Base-by-base conservation (phyloP, 176 grass and related monocot genomes). In the Areca catechu region DNA sequence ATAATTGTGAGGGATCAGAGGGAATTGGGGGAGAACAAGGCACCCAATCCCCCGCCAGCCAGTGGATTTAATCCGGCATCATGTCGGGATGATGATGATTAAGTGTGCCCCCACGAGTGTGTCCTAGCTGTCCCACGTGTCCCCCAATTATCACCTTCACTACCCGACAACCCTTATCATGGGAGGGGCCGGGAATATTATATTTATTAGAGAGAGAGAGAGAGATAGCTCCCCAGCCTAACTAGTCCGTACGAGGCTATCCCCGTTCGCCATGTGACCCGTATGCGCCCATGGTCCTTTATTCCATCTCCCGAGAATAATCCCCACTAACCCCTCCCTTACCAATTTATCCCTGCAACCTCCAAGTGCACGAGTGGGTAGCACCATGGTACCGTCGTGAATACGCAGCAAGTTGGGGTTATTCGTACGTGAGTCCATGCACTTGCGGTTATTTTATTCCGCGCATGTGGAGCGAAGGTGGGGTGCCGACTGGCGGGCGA, bases 81-180 rank as follows among this genome's bases (percentile, higher is more conserved):
- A n/a, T 68, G 65, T 68, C 51, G 51, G 52, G 0, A 19, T 7
- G 12, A 30, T 47, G 52, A 68, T 68, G 65, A 47, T 68, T 55
- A 68, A 18, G 49, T 34, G 23, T 67, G 64, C 23, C 18, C 64
- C 49, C 64, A 67, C 50, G 64, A 67, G 17, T 54, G 51, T 18
- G 24, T 15, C 51, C 65, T 68, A 56, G 64, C 50, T 67, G 64
- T 67, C 65, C 65, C 65, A 67, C 49, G 64, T 68, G 65, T 68
- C 48, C 25, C 52, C 18, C 62, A 22, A 49, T 27, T 15, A 49
- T 48, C 7, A 7, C 19, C 34, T 17, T 15, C 60, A 9, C 14
- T 48, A 22, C 60, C 61, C 29, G 28, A 47, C 60, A 43, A 43
- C 14, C 4, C 19, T 50, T 29, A 63, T 63, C 60, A 63, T 63